Percentiles rank a stretch among this genome's conserved stretches.
phyloP scores from a whole-genome alignment of 169 alveolate species.

The Cryptosporidium ubiquitum region DNA sequence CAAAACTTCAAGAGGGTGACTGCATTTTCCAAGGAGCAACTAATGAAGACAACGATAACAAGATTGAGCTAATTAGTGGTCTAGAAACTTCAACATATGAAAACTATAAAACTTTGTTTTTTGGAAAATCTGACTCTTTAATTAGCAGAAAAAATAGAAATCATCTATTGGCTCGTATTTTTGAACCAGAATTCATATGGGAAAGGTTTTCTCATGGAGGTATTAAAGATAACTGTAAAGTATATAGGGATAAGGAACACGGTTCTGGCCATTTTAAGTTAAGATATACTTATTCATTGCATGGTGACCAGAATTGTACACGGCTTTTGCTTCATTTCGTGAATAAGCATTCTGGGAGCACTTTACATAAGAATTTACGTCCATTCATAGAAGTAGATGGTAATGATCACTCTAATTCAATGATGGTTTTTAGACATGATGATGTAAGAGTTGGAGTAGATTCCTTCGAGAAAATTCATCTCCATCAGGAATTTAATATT shows the following conservation, averaged over 20 bases:
- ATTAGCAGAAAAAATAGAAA: background rate
- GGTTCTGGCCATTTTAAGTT: slow-evolving; percentile 4
- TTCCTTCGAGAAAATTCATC: background rate
- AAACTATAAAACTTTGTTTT: slow-evolving; percentile 8
- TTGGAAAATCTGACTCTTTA: slow-evolving; percentile 25
- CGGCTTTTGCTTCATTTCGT: slow-evolving; percentile 8
- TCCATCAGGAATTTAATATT: slow-evolving; percentile 43
- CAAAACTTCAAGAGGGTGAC: background rate
- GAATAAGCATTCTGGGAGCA: slow-evolving; percentile 42
- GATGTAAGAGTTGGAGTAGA: background rate
- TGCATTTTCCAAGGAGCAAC: slow-evolving; percentile 4
- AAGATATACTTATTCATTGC: slow-evolving; percentile 14
- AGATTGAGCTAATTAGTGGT: background rate
- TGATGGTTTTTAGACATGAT: slow-evolving; percentile 4
- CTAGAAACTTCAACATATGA: background rate
- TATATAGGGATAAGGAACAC: background rate
- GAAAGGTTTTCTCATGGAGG: slow-evolving; percentile 19
- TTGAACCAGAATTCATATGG: slow-evolving; percentile 60
- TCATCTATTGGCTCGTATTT: background rate
- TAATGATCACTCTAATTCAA: background rate
- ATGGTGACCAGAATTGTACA: slow-evolving; percentile 16
- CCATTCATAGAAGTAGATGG: background rate
- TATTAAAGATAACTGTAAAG: slow-evolving; percentile 38
- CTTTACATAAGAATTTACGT: background rate
- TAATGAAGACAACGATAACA: background rate